These are phyloP conservation scores for Rhizoctonia solani DNA, from an alignment of 1,284 basidiomycete species.

Conservation along the genomic window DNA sequence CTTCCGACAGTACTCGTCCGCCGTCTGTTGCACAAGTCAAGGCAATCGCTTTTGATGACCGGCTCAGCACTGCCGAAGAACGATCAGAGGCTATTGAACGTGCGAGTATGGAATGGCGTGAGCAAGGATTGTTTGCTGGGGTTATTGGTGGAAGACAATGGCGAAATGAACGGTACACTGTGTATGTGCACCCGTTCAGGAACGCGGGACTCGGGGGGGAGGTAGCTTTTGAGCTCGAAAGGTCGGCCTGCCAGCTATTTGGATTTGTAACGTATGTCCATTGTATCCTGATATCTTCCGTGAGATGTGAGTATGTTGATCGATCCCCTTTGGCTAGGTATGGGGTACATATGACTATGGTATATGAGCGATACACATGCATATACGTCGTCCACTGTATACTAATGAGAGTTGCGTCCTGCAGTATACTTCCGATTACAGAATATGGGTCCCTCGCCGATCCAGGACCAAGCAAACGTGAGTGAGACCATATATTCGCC, in stretches of 20 bases:
- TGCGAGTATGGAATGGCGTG: slow-evolving; percentile 71
- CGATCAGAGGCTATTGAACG: slow-evolving; percentile 64
- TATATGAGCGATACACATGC: slow-evolving; percentile 41
- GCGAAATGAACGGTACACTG: slow-evolving; percentile 81
- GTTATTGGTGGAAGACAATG: slow-evolving; percentile 76
- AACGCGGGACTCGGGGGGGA: slow-evolving; percentile 50
- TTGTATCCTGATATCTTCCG: background rate
- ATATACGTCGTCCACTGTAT: slow-evolving; percentile 52
- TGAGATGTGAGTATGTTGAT: background rate
- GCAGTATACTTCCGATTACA: slow-evolving; percentile 53
- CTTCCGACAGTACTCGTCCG: slow-evolving; percentile 47
- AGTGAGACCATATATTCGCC: slow-evolving; percentile 43
- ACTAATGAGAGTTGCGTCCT: background rate
- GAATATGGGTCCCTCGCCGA: slow-evolving; percentile 87
- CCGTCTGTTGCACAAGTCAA: background rate
- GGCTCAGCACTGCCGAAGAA: slow-evolving; percentile 57
- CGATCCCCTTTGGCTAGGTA: background rate
- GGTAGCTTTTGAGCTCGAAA: slow-evolving; percentile 85
- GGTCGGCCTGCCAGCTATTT: slow-evolving; percentile 85
- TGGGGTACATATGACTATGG: slow-evolving; percentile 81
- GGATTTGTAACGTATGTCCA: slow-evolving; percentile 81
- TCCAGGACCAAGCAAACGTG: slow-evolving; percentile 86
- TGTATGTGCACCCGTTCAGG: slow-evolving; percentile 73
- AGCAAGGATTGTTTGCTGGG: slow-evolving; percentile 60
- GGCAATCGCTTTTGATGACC: slow-evolving; percentile 57